These are phyloP conservation scores for Geotrichum restrictum DNA, from an alignment of 1,139 yeast genomes.

Conservation along the genomic window DNA sequence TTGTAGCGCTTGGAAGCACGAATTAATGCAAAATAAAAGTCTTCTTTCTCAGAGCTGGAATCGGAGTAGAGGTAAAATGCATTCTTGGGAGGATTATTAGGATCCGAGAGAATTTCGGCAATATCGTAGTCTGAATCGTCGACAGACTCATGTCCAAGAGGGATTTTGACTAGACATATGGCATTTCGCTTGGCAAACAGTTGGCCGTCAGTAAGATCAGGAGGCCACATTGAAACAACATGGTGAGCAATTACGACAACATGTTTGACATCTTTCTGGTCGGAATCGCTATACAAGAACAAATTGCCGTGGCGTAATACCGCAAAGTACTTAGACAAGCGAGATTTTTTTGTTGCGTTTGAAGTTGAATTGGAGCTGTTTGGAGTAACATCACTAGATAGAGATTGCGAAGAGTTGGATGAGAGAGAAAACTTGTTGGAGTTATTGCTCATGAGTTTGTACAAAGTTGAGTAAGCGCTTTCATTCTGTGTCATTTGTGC, in stretches of 20 bases:
- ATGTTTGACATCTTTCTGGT: constrained; percentile 64
- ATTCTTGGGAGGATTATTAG: constrained; percentile 46
- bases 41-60: constrained; percentile 77
- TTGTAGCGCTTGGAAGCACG: constrained; percentile 55
- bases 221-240: constrained; percentile 83
- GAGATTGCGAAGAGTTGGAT: constrained; percentile 2
- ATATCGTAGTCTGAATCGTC: constrained; percentile 17
- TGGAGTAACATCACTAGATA: constrained; percentile 7
- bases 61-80: constrained; percentile 75
- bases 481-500: constrained; percentile 42
- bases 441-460: constrained; percentile 50
- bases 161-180: constrained; percentile 50
- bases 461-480: constrained; percentile 57
- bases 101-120: constrained; percentile 25
- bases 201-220: constrained; percentile 64
- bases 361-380: constrained; percentile 3
- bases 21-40: constrained; percentile 84
- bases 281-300: constrained; percentile 70
- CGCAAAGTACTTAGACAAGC: constrained; percentile 37
- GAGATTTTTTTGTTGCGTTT: constrained; percentile 23
- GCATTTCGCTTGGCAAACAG: constrained; percentile 77
- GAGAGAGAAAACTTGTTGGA: constrained; percentile 23
- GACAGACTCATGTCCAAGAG: constrained; percentile 17
- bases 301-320: constrained; percentile 71
- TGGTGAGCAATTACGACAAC: constrained; percentile 72